Base-by-base conservation (phyloP, 2,329 filamentous ascomycete species). In the Ophiosphaerella narmari region DNA sequence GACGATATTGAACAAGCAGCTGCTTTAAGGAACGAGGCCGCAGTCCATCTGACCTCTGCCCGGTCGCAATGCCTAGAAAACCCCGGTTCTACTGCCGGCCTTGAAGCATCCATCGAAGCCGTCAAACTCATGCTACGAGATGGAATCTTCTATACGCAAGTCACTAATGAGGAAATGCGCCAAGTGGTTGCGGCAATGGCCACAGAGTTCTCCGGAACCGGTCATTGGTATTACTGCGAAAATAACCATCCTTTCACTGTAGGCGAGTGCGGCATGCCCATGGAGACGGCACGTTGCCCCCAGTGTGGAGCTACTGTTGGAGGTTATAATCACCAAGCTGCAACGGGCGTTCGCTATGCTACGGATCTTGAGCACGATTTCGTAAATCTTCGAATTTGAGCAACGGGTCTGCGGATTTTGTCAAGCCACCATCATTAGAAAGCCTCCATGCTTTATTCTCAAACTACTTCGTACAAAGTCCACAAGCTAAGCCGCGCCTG, bases 241-340 rank as follows among this genome's bases (percentile, higher is more conserved):
- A 83, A 84, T 49, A 78, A 79, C 2, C 82, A 86, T 62, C 80
- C 82, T 2, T 80, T 89, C 55, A 83, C 84, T 0, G 77, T 88
- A 29, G 85, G 85, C 1, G 83, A 88, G 52, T 88, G 86, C 60
- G 86, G 86, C 1, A 82, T 84, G 78, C 82, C 86, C 0, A 86
- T 87, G 83, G 53, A 89, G 65, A 46, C 62, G 14, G 79, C 85
- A 1, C 67, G 67, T 2, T 90, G 87, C 57, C 85, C 86, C 0
- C 80, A 89, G 54, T 90, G 87, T 55, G 79, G 77, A 2, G 76
- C 77, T 1, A 53, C 68, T 0, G 78, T 89, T 26, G 86, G 86
- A 2, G 86, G 86, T 0, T 63, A 59, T 39, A 8, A 78, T 34
- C 84, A 88, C 65, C 45, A 7, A 7, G 52, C 78, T n/a, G 78